Evolutionary conservation across 257 asterid species (phyloP).

Genomic region (Verbena officinalis): DNA sequence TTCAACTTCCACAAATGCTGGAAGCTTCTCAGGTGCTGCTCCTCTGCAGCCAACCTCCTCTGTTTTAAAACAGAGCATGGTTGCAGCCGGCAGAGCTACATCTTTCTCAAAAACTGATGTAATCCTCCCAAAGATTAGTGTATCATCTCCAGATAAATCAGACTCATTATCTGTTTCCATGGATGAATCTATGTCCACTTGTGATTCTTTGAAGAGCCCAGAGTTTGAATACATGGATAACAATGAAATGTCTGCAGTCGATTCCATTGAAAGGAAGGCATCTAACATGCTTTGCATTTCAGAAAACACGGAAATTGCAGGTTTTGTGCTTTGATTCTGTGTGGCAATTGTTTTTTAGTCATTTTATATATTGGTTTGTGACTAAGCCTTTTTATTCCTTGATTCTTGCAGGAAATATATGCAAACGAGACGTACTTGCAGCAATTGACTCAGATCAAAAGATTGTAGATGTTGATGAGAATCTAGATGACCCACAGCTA

Average conservation of each 20-base stretch:
- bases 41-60: conserved; percentile 38
- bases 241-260: conserved; percentile 52
- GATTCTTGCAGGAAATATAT: conserved; percentile 48
- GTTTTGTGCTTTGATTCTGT: conserved; percentile 39
- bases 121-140: conserved; percentile 29
- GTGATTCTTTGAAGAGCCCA: conserved; percentile 83
- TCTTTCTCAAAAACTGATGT: conserved; percentile 40
- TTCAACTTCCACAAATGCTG: conserved; percentile 46
- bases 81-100: conserved; percentile 36
- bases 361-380: not conserved
- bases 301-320: conserved; percentile 50
- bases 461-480: conserved; percentile 61
- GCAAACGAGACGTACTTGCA: conserved; percentile 67
- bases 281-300: conserved; percentile 66
- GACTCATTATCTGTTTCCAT: conserved; percentile 65
- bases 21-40: conserved; percentile 37
- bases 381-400: not conserved
- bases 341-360: conserved; percentile 2
- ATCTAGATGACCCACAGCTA: conserved; percentile 77
- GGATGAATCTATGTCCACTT: conserved; percentile 91
- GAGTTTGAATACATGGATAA: conserved; percentile 85
- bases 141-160: conserved; percentile 50
- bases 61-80: conserved; percentile 47
- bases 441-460: conserved; percentile 43
- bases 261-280: conserved; percentile 69